Percentiles rank a stretch among this genome's conserved stretches.
Evolutionary conservation across 1,284 basidiomycete species (phyloP).

Genomic region (Trametes sp.): DNA sequence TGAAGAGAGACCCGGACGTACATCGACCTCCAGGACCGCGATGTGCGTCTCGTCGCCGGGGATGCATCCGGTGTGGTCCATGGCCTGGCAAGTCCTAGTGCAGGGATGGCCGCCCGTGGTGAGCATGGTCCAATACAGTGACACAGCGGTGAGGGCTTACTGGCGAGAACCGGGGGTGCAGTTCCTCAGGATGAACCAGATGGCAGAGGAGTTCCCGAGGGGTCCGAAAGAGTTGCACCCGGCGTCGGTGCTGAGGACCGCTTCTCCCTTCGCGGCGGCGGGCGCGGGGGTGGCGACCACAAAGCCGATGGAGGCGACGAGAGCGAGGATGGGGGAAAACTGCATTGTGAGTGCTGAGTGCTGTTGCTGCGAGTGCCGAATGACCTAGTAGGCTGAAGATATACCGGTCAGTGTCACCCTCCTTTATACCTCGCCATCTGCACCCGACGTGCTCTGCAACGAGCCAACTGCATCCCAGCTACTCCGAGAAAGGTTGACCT

Average conservation of each 20-base stretch:
- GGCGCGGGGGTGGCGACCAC: slow-evolving; percentile 8
- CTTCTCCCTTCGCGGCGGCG: background rate
- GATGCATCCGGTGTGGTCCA: background rate
- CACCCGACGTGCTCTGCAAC: background rate
- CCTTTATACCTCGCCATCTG: background rate
- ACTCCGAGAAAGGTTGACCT: background rate
- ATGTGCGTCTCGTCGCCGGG: background rate
- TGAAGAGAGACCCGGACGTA: background rate
- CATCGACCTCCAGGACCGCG: background rate
- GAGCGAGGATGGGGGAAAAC: slow-evolving; percentile 16
- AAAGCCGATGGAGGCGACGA: slow-evolving; percentile 4
- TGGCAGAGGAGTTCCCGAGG: slow-evolving; percentile 8
- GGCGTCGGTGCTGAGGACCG: background rate
- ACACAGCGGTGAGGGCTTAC: background rate
- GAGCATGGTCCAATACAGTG: background rate
- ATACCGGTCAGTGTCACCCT: background rate
- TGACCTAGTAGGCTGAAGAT: background rate
- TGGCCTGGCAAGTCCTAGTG: background rate
- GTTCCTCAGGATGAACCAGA: slow-evolving; percentile 4
- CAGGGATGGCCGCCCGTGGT: too few relatives aligned
- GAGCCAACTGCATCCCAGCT: too few relatives aligned
- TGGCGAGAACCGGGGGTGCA: background rate
- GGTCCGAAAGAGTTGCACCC: slow-evolving; percentile 17
- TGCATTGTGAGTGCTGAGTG: slow-evolving; percentile 4
- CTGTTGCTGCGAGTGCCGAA: background rate